phyloP scores from a whole-genome alignment of 352 stramenopile genomes.

The Globisporangium nagaii region DNA sequence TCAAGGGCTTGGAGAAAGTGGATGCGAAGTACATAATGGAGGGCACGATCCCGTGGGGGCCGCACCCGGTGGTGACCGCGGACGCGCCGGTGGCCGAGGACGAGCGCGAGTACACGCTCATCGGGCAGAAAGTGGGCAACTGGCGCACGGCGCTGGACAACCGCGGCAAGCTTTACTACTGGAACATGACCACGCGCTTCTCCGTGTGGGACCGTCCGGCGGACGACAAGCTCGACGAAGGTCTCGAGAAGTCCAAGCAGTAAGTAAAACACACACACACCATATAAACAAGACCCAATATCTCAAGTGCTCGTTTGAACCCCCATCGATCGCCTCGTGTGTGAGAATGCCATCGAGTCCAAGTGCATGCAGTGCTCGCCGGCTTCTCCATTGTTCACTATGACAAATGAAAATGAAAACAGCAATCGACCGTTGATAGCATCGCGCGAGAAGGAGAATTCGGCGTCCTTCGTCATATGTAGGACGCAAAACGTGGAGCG shows the following conservation, averaged over 20 bases:
- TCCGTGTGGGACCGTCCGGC: slow-evolving; percentile 75
- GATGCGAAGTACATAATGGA: slow-evolving; percentile 63
- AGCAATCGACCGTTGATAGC: background rate
- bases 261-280: background rate
- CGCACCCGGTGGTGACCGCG: slow-evolving; percentile 16
- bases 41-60: slow-evolving; percentile 72
- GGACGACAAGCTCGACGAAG: slow-evolving; percentile 49
- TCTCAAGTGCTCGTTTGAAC: slow-evolving; percentile 6
- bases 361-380: no score
- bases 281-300: background rate
- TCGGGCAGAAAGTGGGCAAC: slow-evolving; percentile 80
- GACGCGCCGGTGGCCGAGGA: slow-evolving; percentile 15
- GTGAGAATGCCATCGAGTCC: no score
- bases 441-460: background rate
- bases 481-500: no score
- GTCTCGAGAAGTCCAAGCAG: slow-evolving; percentile 28
- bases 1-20: slow-evolving; percentile 78
- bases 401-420: background rate
- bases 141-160: slow-evolving; percentile 83
- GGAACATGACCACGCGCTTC: slow-evolving; percentile 80
- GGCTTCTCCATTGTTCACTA: no score
- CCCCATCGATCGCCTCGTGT: background rate
- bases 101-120: slow-evolving; percentile 63
- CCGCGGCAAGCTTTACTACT: slow-evolving; percentile 85
- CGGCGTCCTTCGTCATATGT: background rate